Conservation (phyloP, 495 filamentous ascomycete genomes). For the Amniculicola lignicola region DNA sequence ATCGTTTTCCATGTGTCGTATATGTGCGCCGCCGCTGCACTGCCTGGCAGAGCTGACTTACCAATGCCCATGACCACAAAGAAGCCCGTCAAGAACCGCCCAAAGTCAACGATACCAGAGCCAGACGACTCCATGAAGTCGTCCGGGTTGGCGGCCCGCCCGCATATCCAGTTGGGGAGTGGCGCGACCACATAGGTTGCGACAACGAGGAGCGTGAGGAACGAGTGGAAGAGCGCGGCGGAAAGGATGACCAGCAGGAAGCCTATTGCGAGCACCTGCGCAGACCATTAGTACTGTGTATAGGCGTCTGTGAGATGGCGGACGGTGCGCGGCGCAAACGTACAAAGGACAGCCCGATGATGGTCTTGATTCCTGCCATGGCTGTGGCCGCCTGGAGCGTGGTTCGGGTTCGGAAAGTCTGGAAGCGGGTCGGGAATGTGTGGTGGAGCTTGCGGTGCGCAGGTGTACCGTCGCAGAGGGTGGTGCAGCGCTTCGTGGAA, state of each 20-base stretch:
- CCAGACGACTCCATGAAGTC: conserved; percentile 89
- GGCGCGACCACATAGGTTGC: conserved; percentile 93
- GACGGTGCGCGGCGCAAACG: conserved; percentile 28
- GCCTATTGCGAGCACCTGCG: conserved; percentile 87
- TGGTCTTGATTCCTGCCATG: conserved; percentile 96
- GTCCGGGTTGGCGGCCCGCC: conserved; percentile 84
- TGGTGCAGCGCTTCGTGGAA: not conserved
- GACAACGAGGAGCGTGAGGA: conserved; percentile 90
- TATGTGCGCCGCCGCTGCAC: not conserved
- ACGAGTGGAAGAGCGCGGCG: conserved; percentile 87
- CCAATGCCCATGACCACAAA: conserved; percentile 97
- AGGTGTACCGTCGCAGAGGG: not conserved
- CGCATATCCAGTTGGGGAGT: conserved; percentile 92
- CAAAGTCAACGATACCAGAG: conserved; percentile 81
- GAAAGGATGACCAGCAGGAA: conserved; percentile 99
- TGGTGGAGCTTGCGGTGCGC: not conserved
- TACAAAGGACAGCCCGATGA: conserved; percentile 97
- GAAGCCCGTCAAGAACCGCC: conserved; percentile 91
- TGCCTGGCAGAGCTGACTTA: conserved; percentile 50
- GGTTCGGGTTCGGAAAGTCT: not conserved
- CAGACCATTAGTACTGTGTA: not conserved
- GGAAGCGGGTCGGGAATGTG: not conserved
- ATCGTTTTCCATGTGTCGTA: not conserved
- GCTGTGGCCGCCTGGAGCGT: conserved; percentile 43
- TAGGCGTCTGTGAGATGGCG: not conserved